phyloP scores from a whole-genome alignment of 306 rosid genomes.

The Fagus sylvatica region DNA sequence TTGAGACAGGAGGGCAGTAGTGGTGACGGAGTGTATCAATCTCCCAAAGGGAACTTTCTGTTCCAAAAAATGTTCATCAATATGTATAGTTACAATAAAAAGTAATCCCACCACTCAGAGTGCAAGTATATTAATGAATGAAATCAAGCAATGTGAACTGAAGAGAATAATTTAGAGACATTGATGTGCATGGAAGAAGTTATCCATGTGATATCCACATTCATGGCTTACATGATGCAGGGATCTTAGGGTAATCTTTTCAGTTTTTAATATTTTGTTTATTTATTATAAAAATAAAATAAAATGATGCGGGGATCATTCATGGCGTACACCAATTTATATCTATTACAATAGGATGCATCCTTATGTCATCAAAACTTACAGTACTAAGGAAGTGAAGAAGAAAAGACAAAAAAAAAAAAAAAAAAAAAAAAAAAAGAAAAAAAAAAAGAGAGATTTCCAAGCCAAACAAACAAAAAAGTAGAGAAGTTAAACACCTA shows the following conservation, averaged over 20 bases:
- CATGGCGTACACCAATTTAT: neutral
- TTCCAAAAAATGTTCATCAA: slow-evolving; percentile 37
- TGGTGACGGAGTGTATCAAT: slow-evolving; percentile 78
- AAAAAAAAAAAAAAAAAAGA: neutral
- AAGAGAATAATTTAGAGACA: neutral
- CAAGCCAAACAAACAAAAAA: neutral
- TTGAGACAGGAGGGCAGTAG: slow-evolving; percentile 88
- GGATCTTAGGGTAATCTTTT: neutral
- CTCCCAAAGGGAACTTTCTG: slow-evolving; percentile 99
- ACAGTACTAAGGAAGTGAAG: neutral
- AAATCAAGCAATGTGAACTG: neutral
- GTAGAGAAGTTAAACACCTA: neutral
- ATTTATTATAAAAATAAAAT: too few species aligned
- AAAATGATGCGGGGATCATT: too few species aligned
- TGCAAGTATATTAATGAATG: neutral
- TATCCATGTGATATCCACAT: neutral
- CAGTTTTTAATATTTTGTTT: too few species aligned
- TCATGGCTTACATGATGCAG: neutral
- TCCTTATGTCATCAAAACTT: neutral
- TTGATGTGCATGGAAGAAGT: neutral
- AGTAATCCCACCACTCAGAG: slow-evolving; percentile 12
- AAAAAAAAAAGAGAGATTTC: neutral
- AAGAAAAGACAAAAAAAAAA: neutral
- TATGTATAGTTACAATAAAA: neutral
- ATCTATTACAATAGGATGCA: neutral